Base-by-base conservation (phyloP, 2,329 filamentous ascomycete species). In the Lachnellula cervina region DNA sequence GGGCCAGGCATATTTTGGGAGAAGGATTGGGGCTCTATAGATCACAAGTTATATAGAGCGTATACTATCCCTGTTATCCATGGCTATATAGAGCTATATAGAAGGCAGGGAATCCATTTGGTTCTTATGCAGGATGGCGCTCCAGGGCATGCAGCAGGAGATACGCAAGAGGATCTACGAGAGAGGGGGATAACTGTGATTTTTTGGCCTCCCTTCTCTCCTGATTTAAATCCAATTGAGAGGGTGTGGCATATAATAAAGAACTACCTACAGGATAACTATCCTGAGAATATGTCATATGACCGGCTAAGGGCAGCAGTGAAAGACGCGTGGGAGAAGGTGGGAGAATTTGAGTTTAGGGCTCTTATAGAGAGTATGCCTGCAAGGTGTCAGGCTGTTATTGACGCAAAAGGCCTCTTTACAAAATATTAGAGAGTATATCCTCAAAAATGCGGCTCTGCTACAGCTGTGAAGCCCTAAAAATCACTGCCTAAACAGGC, bases 331-430 rank as follows among this genome's bases (percentile, higher is more conserved):
- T 54, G 23, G 52, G 45, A 54, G 23, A 49, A 49, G 8, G 52
- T 54, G 28, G 32, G 52, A 11, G 19, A 28, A 14, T 21, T 40
- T 49, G 45, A 54, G 17, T 49, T 54, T 49, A 8, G 40, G 21
- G 45, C 2, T 17, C 32, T 54, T 17, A 54, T 49, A 49, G 16
- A 42, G 8, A 49, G 45, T 49, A 54, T 42, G 45, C 21, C 13
- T 32, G 37, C 35, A 5, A n/a, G 52, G 4, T 54, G 45, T 48
- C 35, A 49, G 43, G 52, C 45, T 25, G 52, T 54, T 42, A 54
- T 54, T 49, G 34, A 54, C 32, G 52, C 52, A 11, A 49, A 54
- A 16, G 35, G 45, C n/a, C 25, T 43, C n/a, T 54, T 54, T 54
- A 54, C 52, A 40, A 42, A 54, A 32, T 54, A 54, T 34, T 54